Evolutionary conservation across 1,284 basidiomycete genomes (phyloP).

Genomic region (Psilocybe mexicana): DNA sequence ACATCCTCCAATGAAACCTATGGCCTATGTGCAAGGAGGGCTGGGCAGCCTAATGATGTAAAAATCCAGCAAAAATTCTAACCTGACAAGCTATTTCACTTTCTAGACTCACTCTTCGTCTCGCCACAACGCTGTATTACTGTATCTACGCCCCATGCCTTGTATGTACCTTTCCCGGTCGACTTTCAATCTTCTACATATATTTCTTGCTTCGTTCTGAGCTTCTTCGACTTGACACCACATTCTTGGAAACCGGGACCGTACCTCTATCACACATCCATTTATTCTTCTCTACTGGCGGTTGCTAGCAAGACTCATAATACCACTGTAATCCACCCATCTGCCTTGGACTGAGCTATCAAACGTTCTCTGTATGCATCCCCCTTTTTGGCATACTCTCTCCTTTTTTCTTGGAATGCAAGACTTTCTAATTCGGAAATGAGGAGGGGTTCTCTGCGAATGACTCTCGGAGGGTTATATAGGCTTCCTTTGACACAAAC

Average conservation of each 20-base stretch:
- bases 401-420: background rate
- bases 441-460: background rate
- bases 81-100: background rate
- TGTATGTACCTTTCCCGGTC: background rate
- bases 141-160: background rate
- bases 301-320: background rate
- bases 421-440: background rate
- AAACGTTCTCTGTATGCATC: background rate
- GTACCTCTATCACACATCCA: background rate
- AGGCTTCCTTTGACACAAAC: background rate
- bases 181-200: background rate
- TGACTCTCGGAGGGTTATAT: background rate
- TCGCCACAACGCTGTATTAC: background rate
- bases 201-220: no score
- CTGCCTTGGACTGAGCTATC: background rate
- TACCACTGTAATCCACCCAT: background rate
- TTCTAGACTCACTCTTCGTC: background rate
- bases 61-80: background rate
- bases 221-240: no score
- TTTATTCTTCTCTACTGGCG: background rate
- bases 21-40: conserved; percentile 81
- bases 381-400: background rate
- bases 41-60: conserved; percentile 65
- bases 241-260: no score
- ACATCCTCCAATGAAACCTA: conserved; percentile 89